Percentiles rank a stretch among this genome's conserved stretches.
Evolutionary conservation across 2,329 filamentous ascomycete species (phyloP).

Genomic region (Alternaria ethzedia): DNA sequence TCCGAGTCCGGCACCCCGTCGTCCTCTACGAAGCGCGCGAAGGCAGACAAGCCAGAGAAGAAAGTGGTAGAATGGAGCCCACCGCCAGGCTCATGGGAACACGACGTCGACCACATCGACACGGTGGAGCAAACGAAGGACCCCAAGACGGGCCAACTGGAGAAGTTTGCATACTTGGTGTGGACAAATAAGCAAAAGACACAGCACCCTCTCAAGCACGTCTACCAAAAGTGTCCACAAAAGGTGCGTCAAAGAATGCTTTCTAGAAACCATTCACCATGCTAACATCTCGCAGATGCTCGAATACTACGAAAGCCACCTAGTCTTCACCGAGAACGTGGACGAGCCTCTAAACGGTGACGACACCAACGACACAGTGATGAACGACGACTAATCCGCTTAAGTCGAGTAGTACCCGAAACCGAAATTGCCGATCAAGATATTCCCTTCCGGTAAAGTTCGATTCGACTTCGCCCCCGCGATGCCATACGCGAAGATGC

Average conservation of each 20-base stretch:
- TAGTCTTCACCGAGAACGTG: conserved; percentile 38
- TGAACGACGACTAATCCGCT: conserved; percentile 8
- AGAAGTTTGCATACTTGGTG: conserved; percentile 71
- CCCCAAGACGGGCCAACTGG: conserved; percentile 52
- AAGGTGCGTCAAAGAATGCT: conserved; percentile 56
- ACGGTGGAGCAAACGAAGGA: conserved; percentile 69
- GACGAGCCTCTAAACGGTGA: conserved; percentile 18
- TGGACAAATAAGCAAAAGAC: conserved; percentile 79
- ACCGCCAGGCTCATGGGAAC: conserved; percentile 78
- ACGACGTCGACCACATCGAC: conserved; percentile 72
- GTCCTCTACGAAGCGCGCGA: conserved; percentile 36
- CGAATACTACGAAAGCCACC: conserved; percentile 58
- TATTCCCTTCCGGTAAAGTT: background rate
- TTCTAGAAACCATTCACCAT: background rate
- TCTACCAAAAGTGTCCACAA: conserved; percentile 80
- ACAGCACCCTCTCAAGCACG: conserved; percentile 70
- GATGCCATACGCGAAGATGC: background rate
- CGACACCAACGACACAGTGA: conserved; percentile 8
- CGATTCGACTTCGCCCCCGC: background rate
- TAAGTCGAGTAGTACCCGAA: conserved; percentile 10
- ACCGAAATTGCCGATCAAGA: background rate
- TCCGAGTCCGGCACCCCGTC: conserved; percentile 33
- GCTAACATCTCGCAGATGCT: conserved; percentile 45
- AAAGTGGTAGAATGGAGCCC: conserved; percentile 64
- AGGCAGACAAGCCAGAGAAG: conserved; percentile 51